Evolutionary conservation across 2,329 filamentous ascomycete genomes (phyloP).

Genomic region (Penicillium polonicum): DNA sequence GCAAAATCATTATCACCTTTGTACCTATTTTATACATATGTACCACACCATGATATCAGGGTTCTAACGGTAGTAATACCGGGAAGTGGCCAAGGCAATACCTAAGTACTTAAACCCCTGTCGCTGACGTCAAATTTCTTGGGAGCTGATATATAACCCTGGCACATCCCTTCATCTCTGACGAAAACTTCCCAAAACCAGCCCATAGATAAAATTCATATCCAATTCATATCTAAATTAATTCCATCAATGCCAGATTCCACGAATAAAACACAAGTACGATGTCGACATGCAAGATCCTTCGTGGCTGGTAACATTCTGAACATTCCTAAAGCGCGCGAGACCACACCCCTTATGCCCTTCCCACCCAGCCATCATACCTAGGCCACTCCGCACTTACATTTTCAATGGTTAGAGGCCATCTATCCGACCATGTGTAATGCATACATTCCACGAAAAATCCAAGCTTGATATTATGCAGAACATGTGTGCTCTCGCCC

Average conservation of each 20-base stretch:
- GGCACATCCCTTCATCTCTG: background rate
- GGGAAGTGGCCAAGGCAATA: background rate
- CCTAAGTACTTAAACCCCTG: background rate
- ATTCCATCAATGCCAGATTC: background rate
- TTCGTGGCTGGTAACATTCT: constrained; percentile 22
- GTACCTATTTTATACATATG: no score
- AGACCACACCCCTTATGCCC: background rate
- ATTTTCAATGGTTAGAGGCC: background rate
- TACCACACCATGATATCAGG: no score
- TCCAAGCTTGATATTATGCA: background rate
- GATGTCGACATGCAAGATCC: constrained; percentile 4
- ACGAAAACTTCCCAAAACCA: background rate
- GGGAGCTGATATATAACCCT: background rate
- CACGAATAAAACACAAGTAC: background rate
- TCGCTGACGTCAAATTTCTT: background rate
- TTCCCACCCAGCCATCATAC: background rate
- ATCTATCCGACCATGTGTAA: background rate
- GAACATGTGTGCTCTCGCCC: background rate
- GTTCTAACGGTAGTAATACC: no score
- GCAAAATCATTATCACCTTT: no score
- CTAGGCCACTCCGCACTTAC: background rate
- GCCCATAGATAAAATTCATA: background rate
- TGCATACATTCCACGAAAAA: background rate
- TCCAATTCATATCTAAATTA: background rate
- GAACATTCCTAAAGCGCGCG: constrained; percentile 17